These are phyloP conservation scores for Fusarium sp. DNA, from an alignment of 2,329 filamentous ascomycete species.

Conservation along the genomic window DNA sequence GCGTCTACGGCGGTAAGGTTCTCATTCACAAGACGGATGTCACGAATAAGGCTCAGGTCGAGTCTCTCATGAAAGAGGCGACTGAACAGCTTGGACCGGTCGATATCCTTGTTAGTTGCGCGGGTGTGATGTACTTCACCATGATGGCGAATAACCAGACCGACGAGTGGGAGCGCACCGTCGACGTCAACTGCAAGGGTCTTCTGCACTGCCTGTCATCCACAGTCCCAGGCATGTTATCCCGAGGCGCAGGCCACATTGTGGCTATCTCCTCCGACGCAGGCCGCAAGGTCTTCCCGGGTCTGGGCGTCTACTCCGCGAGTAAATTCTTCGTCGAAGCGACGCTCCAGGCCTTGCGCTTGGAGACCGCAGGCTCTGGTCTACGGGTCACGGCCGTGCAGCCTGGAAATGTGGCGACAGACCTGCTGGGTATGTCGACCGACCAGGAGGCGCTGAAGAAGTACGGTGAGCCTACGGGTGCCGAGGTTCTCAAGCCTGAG, in stretches of 20 bases:
- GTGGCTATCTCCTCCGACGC: slow-evolving; percentile 86
- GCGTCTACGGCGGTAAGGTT: slow-evolving; percentile 68
- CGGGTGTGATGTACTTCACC: slow-evolving; percentile 89
- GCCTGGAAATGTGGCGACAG: slow-evolving; percentile 80
- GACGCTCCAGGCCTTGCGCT: slow-evolving; percentile 76
- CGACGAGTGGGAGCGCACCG: slow-evolving; percentile 83
- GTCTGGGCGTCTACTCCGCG: slow-evolving; percentile 82
- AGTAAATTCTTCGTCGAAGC: slow-evolving; percentile 89
- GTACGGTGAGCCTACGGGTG: slow-evolving; percentile 78
- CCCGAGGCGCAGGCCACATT: slow-evolving; percentile 75
- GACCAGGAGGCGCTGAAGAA: slow-evolving; percentile 82
- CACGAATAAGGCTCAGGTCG: slow-evolving; percentile 72
- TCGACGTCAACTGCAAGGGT: slow-evolving; percentile 89
- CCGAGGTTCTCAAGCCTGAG: slow-evolving; percentile 76
- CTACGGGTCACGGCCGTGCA: slow-evolving; percentile 79
- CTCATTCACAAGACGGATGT: slow-evolving; percentile 78
- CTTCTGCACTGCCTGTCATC: slow-evolving; percentile 77
- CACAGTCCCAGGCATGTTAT: slow-evolving; percentile 76
- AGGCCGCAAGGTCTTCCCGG: slow-evolving; percentile 83
- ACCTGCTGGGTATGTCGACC: slow-evolving; percentile 78
- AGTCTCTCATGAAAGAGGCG: slow-evolving; percentile 69
- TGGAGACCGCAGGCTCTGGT: slow-evolving; percentile 80
- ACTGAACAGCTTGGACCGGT: slow-evolving; percentile 73
- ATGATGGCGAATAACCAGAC: slow-evolving; percentile 82
- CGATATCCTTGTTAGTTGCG: slow-evolving; percentile 82